phyloP scores from a whole-genome alignment of 2,329 filamentous ascomycete genomes.

The Zasmidium angulare region DNA sequence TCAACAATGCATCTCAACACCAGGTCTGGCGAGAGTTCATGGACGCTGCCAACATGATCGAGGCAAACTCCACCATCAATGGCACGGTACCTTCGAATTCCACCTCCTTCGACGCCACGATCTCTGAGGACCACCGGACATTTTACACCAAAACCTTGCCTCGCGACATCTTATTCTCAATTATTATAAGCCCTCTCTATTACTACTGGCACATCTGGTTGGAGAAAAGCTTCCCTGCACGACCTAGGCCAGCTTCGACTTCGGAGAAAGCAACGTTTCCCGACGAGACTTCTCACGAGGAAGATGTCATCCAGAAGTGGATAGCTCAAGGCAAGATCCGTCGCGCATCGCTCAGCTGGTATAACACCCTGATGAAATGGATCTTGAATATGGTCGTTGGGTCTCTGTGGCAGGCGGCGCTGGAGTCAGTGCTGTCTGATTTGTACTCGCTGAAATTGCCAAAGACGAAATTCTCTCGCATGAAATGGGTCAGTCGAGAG shows the following conservation, averaged over 20 bases:
- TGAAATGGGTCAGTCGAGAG: conserved; percentile 4
- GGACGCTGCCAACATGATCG: background rate
- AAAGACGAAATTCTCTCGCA: background rate
- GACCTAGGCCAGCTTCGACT: conserved; percentile 2
- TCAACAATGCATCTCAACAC: background rate
- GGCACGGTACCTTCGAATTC: background rate
- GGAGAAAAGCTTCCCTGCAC: conserved; percentile 15
- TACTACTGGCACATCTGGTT: conserved; percentile 24
- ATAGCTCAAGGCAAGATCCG: conserved; percentile 22
- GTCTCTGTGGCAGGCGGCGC: background rate
- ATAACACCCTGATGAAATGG: conserved; percentile 21
- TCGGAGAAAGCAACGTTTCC: conserved; percentile 2
- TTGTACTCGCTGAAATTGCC: background rate
- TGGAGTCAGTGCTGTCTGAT: background rate
- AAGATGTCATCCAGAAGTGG: conserved; percentile 18
- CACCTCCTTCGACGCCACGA: background rate
- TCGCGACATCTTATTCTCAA: conserved; percentile 2
- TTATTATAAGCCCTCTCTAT: conserved; percentile 3
- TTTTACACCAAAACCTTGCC: conserved; percentile 15
- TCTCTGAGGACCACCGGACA: background rate
- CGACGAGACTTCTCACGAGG: conserved; percentile 2
- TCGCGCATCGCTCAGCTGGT: conserved; percentile 15
- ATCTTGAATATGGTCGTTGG: conserved; percentile 12
- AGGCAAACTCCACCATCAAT: background rate
- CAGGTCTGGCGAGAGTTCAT: background rate